These are phyloP conservation scores for Raddia guianensis DNA, from an alignment of 176 grass and related monocot species.

Conservation along the genomic window DNA sequence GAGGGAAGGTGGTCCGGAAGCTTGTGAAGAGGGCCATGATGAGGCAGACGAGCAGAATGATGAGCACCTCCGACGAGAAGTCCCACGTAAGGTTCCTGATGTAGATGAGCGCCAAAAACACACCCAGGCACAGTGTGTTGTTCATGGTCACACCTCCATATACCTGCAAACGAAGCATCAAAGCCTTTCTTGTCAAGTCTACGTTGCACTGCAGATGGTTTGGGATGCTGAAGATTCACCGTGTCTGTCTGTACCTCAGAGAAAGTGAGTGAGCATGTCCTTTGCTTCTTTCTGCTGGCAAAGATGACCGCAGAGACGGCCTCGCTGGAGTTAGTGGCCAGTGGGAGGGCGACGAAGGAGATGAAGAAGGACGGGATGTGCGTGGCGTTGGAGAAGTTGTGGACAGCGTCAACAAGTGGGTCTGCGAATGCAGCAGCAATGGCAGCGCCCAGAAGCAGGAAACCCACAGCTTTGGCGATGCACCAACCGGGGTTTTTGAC, in stretches of 20 bases:
- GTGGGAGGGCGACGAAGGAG: slow-evolving; percentile 87
- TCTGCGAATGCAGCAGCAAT: slow-evolving; percentile 84
- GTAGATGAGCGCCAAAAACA: slow-evolving; percentile 90
- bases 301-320: slow-evolving; percentile 91
- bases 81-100: slow-evolving; percentile 81
- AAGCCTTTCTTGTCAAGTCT: not conserved
- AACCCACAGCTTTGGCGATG: slow-evolving; percentile 61
- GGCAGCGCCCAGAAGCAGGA: slow-evolving; percentile 66
- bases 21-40: slow-evolving; percentile 92
- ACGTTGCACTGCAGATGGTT: not conserved
- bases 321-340: slow-evolving; percentile 99
- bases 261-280: slow-evolving; percentile 85
- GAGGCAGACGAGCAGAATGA: slow-evolving; percentile 82
- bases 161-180: slow-evolving; percentile 47
- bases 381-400: slow-evolving; percentile 88
- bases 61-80: slow-evolving; percentile 87
- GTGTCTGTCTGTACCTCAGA: slow-evolving; percentile 63
- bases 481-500: slow-evolving; percentile 61
- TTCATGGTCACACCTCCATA: slow-evolving; percentile 98
- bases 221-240: not conserved
- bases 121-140: slow-evolving; percentile 86
- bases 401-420: slow-evolving; percentile 89
- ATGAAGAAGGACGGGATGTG: slow-evolving; percentile 92
- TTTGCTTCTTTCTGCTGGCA: slow-evolving; percentile 81
- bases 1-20: slow-evolving; percentile 84